phyloP scores from a whole-genome alignment of 1,284 basidiomycete species.

The Irpex sp. region DNA sequence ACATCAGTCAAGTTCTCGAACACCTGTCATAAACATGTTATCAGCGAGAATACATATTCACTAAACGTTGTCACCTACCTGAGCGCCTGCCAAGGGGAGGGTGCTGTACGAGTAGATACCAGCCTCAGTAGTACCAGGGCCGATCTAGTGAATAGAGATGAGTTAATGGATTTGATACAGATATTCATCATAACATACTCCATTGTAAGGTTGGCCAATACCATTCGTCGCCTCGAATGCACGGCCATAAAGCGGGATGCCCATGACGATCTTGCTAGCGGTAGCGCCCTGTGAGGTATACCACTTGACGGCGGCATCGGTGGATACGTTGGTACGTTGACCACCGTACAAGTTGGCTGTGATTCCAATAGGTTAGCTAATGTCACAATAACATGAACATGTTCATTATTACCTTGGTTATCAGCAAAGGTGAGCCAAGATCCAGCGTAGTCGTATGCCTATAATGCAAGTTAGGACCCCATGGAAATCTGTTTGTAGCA shows the following conservation, averaged over 20 bases:
- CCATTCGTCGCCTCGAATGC: constrained; percentile 80
- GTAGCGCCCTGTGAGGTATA: constrained; percentile 70
- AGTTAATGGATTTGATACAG: neutral
- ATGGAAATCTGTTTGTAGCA: neutral
- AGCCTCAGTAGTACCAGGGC: constrained; percentile 68
- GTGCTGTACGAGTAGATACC: constrained; percentile 76
- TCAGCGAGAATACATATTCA: neutral
- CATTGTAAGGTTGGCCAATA: constrained; percentile 70
- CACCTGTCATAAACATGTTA: constrained; percentile 33
- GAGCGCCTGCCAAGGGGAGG: constrained; percentile 58
- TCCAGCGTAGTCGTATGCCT: constrained; percentile 78
- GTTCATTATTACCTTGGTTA: constrained; percentile 50
- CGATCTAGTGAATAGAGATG: constrained; percentile 46
- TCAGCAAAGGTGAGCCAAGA: constrained; percentile 65
- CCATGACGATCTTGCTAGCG: constrained; percentile 74
- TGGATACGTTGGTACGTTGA: constrained; percentile 56
- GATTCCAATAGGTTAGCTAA: neutral
- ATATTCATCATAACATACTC: constrained; percentile 38
- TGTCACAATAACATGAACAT: neutral
- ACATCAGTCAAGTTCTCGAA: constrained; percentile 72
- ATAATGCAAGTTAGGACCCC: constrained; percentile 23
- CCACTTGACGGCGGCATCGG: constrained; percentile 67
- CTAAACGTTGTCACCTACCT: constrained; percentile 25
- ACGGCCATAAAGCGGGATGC: constrained; percentile 83
- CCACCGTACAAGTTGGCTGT: constrained; percentile 74